These are phyloP conservation scores for Phlegmacium glaucopus DNA, from an alignment of 768 basidiomycete species.

Conservation along the genomic window DNA sequence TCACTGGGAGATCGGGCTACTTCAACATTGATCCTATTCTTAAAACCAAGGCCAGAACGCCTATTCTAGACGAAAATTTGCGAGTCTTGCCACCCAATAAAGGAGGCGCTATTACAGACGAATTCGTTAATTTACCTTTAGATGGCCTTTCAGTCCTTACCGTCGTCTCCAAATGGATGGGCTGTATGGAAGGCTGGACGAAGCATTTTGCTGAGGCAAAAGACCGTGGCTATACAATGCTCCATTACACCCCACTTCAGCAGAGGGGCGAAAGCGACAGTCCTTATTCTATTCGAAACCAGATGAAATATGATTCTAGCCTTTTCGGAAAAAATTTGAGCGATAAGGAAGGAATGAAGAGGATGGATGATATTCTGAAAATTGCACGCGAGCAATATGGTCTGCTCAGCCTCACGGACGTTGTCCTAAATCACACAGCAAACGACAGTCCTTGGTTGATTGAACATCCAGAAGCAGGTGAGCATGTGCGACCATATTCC, in stretches of 20 bases:
- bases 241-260: slow-evolving; percentile 96
- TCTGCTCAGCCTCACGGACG: slow-evolving; percentile 86
- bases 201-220: slow-evolving; percentile 80
- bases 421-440: slow-evolving; percentile 97
- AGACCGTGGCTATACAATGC: slow-evolving; percentile 94
- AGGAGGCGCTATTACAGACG: slow-evolving; percentile 50
- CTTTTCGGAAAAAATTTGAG: slow-evolving; percentile 49
- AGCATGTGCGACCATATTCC: slow-evolving; percentile 17
- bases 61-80: slow-evolving; percentile 61
- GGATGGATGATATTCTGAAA: slow-evolving; percentile 62
- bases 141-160: slow-evolving; percentile 89
- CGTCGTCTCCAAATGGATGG: slow-evolving; percentile 98
- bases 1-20: slow-evolving; percentile 86
- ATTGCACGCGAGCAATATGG: slow-evolving; percentile 84
- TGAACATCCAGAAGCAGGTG: slow-evolving; percentile 95
- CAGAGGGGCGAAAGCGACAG: slow-evolving; percentile 85
- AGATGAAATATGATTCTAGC: slow-evolving; percentile 76
- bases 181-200: slow-evolving; percentile 72
- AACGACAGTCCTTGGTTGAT: slow-evolving; percentile 90
- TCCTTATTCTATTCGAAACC: slow-evolving; percentile 92
- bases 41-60: slow-evolving; percentile 64
- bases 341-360: slow-evolving; percentile 47
- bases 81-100: slow-evolving; percentile 48
- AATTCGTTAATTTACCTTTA: slow-evolving; percentile 69
- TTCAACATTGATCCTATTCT: slow-evolving; percentile 96